Percentiles rank a stretch among this genome's conserved stretches.
Conservation (phyloP, 2,329 filamentous ascomycete species). For the Purpureocillium lavendulum region DNA sequence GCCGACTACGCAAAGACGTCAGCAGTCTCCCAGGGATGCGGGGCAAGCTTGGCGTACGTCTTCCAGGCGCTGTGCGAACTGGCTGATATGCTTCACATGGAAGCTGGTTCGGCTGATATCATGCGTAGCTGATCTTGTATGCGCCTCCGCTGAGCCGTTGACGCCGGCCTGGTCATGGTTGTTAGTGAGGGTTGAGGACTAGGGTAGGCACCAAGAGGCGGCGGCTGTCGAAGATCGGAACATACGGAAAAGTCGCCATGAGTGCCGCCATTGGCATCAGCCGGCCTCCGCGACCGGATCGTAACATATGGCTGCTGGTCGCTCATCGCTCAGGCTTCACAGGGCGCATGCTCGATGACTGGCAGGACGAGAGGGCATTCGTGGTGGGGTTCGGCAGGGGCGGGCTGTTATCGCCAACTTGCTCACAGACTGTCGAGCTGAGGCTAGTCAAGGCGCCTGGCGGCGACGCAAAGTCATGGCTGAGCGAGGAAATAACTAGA, state of each 20-base stretch:
- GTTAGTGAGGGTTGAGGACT: background rate
- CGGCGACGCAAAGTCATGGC: too few relatives aligned
- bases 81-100: slow-evolving; percentile 47
- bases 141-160: slow-evolving; percentile 13
- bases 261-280: slow-evolving; percentile 35
- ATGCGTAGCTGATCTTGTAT: slow-evolving; percentile 37
- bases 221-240: too few relatives aligned
- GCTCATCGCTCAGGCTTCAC: slow-evolving; percentile 21
- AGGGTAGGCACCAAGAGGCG: too few relatives aligned
- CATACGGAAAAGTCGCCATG: slow-evolving; percentile 41
- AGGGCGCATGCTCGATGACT: background rate
- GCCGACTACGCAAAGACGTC: slow-evolving; percentile 33
- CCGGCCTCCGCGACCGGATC: slow-evolving; percentile 40
- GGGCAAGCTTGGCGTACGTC: slow-evolving; percentile 30
- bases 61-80: slow-evolving; percentile 46
- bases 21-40: background rate
- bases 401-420: too few relatives aligned
- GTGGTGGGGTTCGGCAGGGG: too few relatives aligned
- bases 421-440: too few relatives aligned
- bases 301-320: slow-evolving; percentile 42
- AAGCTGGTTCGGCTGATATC: slow-evolving; percentile 50
- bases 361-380: too few relatives aligned
- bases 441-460: too few relatives aligned
- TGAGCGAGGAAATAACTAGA: background rate
- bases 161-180: background rate